These are phyloP conservation scores for Aureobasidium sp. DNA, from an alignment of 2,329 filamentous ascomycete genomes.

Conservation along the genomic window DNA sequence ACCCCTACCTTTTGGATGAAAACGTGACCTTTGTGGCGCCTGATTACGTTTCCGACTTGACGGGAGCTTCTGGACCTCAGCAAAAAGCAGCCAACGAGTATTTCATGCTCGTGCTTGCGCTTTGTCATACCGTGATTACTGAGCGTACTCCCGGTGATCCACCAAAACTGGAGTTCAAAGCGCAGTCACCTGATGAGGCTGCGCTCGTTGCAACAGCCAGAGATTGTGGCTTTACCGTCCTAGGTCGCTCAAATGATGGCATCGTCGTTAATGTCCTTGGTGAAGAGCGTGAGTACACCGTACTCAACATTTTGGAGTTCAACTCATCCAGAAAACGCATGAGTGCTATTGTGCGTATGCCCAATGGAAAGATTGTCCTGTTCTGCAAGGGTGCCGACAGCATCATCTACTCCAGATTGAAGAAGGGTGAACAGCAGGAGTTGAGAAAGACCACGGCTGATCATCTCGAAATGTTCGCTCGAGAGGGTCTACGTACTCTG, in stretches of 20 bases:
- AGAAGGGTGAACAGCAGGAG: slow-evolving; percentile 75
- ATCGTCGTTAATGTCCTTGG: slow-evolving; percentile 83
- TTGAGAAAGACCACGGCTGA: slow-evolving; percentile 78
- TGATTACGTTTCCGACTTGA: slow-evolving; percentile 76
- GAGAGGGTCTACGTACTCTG: slow-evolving; percentile 87
- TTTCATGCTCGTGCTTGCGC: slow-evolving; percentile 88
- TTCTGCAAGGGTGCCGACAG: slow-evolving; percentile 98
- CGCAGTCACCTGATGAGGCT: slow-evolving; percentile 93
- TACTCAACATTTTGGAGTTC: slow-evolving; percentile 94
- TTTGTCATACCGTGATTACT: slow-evolving; percentile 96
- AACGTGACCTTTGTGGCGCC: slow-evolving; percentile 87
- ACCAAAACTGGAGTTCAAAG: slow-evolving; percentile 88
- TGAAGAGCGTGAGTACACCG: slow-evolving; percentile 71
- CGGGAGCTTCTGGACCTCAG: slow-evolving; percentile 64
- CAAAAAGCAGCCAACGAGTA: slow-evolving; percentile 72
- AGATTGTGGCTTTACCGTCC: slow-evolving; percentile 89
- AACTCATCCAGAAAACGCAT: slow-evolving; percentile 95
- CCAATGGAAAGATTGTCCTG: slow-evolving; percentile 76
- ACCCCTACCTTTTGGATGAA: slow-evolving; percentile 84
- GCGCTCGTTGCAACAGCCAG: slow-evolving; percentile 89
- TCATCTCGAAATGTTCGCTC: slow-evolving; percentile 92
- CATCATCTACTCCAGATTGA: slow-evolving; percentile 88
- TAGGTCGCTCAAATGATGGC: slow-evolving; percentile 69
- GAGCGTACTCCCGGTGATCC: slow-evolving; percentile 84
- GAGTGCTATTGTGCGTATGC: slow-evolving; percentile 95